Evolutionary conservation across 2,329 filamentous ascomycete genomes (phyloP).

Genomic region (Scedosporium apiospermum): DNA sequence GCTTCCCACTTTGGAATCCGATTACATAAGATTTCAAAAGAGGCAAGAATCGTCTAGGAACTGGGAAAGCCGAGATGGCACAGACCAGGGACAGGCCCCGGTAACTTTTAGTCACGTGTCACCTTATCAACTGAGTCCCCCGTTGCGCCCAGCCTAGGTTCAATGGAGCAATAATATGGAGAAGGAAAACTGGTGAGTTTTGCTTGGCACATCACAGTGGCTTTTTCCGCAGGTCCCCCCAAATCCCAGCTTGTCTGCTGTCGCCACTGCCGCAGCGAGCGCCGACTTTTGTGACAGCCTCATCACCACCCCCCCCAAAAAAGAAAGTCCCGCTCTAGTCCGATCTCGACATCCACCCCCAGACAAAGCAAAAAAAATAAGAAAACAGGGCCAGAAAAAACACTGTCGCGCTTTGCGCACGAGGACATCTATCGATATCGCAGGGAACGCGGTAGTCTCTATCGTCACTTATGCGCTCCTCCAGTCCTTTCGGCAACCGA

Average conservation of each 20-base stretch:
- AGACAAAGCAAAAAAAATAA: not conserved
- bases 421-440: not conserved
- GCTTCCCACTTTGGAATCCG: not conserved
- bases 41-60: not conserved
- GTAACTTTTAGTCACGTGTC: not conserved
- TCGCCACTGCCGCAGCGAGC: constrained; percentile 1
- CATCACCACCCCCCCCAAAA: constrained; percentile 2
- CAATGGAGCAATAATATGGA: too few species aligned
- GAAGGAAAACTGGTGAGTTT: not conserved
- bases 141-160: not conserved
- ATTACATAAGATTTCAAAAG: not conserved
- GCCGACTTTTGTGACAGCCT: constrained; percentile 7
- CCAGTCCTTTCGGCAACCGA: not conserved
- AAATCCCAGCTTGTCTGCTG: constrained; percentile 1
- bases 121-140: not conserved
- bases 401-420: not conserved
- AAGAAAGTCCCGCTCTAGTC: constrained; percentile 3
- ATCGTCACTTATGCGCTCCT: not conserved
- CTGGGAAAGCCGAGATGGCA: not conserved
- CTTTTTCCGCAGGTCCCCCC: not conserved
- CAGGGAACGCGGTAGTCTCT: not conserved
- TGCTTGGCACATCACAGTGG: not conserved
- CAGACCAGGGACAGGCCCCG: not conserved
- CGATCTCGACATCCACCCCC: not conserved
- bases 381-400: not conserved